Evolutionary conservation across 2,329 filamentous ascomycete species (phyloP), one percentile per base, ranked within the genome.

Genomic region (Fusarium graminum): DNA sequence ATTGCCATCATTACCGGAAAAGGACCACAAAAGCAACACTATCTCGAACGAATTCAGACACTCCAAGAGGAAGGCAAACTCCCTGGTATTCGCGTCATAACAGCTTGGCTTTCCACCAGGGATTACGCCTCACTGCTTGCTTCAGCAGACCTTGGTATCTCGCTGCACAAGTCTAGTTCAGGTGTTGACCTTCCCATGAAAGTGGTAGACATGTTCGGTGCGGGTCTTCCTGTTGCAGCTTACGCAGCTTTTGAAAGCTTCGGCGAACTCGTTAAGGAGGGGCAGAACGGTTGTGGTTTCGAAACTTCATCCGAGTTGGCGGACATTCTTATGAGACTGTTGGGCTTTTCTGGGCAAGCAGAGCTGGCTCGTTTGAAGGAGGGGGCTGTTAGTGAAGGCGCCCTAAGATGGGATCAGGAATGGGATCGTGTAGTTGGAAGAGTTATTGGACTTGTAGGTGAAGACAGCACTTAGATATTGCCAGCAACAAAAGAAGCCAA

Each of bases 121-220:
- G 91, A 97, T 76, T 99, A 99, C 75, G 94, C 95, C 1, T 84
- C 82, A 1, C 84, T 99, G 6, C 87, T 99, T 29, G 92, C 90
- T 12, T 90, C 90, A 42, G 93, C 95, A 4, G 94, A 97, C 72
- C 82, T 99, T 0, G 95, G 95, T 11, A 88, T 99, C 25, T 97
- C 92, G 56, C 82, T 99, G 26, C 95, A 99, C 80, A 97, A 88
- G 67, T 97, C 93, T 14, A 96, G 92, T 68, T 97, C 93, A 4
- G 95, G 95, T 2, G 93, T 99, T 0, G 95, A 99, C 78, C 82
- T 99, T 19, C 95, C 95, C 0, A 99, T 99, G 95, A 99, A 99
- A 80, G 93, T 99, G 1, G 94, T 99, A 14, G 95, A 99, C 76
- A 97, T 99, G 94, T 98, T 99, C 76, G 95, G 95, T 4, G 91